These are phyloP conservation scores for Hymenoscyphus fructigenus DNA, from an alignment of 2,329 filamentous ascomycete species.

Conservation along the genomic window DNA sequence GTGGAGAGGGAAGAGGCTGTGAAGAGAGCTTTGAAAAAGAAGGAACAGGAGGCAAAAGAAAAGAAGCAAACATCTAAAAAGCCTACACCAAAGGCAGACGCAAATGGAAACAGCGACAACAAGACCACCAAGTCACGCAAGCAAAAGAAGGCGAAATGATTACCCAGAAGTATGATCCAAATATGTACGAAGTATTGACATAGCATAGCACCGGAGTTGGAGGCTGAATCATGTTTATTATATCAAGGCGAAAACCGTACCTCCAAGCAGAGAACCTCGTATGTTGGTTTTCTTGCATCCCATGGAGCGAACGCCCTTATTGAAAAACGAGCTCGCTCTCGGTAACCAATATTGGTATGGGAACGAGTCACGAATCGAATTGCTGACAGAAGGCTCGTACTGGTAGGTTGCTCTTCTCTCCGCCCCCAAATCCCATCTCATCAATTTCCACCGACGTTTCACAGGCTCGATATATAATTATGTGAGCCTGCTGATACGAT, in stretches of 20 bases:
- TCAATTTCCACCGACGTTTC: neutral
- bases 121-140: conserved; percentile 33
- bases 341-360: neutral
- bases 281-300: neutral
- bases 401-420: neutral
- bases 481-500: neutral
- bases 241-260: neutral
- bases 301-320: neutral
- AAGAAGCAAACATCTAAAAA: conserved; percentile 30
- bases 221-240: neutral
- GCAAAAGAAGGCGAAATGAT: conserved; percentile 32
- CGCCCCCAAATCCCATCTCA: neutral
- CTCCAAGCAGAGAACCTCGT: neutral
- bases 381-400: neutral
- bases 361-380: neutral
- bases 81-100: conserved; percentile 40
- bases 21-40: conserved; percentile 41
- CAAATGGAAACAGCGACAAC: conserved; percentile 34
- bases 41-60: conserved; percentile 39
- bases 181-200: conserved; percentile 3
- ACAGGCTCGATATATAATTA: neutral
- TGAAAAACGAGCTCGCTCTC: neutral
- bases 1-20: conserved; percentile 77
- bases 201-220: conserved; percentile 11
- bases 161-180: neutral